phyloP scores from a whole-genome alignment of 2,329 filamentous ascomycete genomes.

The Myriosclerotinia scirpicola region DNA sequence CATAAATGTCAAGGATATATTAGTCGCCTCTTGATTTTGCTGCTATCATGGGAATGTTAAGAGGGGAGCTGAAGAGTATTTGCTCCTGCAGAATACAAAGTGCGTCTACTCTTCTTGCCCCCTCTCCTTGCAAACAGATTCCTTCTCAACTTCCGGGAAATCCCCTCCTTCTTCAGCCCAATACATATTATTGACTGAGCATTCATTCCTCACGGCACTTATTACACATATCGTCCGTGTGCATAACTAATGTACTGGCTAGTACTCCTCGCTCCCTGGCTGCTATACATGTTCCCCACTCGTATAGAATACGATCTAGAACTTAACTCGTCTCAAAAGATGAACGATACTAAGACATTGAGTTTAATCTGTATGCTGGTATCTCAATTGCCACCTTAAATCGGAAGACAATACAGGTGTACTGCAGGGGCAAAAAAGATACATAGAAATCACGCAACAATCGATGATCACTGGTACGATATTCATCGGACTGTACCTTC shows the following conservation, averaged over 20 bases:
- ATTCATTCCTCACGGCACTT: background rate
- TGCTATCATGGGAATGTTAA: background rate
- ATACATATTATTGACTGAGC: background rate
- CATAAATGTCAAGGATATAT: background rate
- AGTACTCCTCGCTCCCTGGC: background rate
- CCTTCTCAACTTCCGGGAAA: background rate
- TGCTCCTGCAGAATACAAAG: background rate
- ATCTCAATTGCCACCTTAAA: background rate
- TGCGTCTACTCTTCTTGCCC: background rate
- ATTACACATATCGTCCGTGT: background rate
- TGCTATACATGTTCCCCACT: conserved; percentile 4
- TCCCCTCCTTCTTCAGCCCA: background rate
- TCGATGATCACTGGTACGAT: background rate
- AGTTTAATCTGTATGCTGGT: background rate
- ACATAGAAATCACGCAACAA: background rate
- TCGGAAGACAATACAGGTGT: background rate
- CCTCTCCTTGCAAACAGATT: background rate
- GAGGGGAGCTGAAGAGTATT: background rate
- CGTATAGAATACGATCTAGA: background rate
- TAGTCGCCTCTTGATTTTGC: background rate
- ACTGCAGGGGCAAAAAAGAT: background rate
- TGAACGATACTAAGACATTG: background rate
- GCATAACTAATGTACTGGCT: background rate
- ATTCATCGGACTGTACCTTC: background rate
- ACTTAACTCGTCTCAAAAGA: background rate